These are phyloP conservation scores for Aspergillus tamarii DNA, from an alignment of 2,329 filamentous ascomycete species.

Conservation along the genomic window DNA sequence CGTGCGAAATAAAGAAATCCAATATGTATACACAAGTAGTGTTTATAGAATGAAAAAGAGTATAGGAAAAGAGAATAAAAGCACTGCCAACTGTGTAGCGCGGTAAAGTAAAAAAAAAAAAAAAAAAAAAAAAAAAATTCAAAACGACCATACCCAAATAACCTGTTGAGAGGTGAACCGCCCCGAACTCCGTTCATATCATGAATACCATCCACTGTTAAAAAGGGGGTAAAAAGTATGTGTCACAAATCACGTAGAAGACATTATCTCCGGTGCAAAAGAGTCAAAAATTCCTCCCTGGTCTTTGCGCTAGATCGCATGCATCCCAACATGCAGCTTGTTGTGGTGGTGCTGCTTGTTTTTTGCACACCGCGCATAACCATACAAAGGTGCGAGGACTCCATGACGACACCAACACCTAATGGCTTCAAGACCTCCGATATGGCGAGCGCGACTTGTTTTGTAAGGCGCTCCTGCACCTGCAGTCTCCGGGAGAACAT, in stretches of 20 bases:
- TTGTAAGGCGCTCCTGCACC: slow-evolving; percentile 94
- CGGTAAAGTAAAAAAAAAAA: too few species aligned
- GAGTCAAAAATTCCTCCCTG: slow-evolving; percentile 89
- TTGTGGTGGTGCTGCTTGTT: slow-evolving; percentile 82
- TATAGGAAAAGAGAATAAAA: slow-evolving; percentile 19
- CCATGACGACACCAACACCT: slow-evolving; percentile 96
- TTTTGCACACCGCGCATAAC: slow-evolving; percentile 99
- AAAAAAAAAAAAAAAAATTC: slow-evolving; percentile 13
- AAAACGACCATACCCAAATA: slow-evolving; percentile 29
- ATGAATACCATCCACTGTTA: slow-evolving; percentile 31
- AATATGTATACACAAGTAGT: slow-evolving; percentile 2
- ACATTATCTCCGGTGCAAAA: slow-evolving; percentile 62
- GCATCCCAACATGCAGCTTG: slow-evolving; percentile 95
- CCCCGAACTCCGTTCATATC: slow-evolving; percentile 38
- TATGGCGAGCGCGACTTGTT: slow-evolving; percentile 91
- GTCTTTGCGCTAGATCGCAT: slow-evolving; percentile 94
- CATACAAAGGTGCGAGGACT: slow-evolving; percentile 96
- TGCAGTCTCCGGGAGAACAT: slow-evolving; percentile 94
- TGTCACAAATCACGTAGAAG: slow-evolving; percentile 15
- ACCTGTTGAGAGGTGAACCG: slow-evolving; percentile 47
- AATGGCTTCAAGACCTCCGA: slow-evolving; percentile 91
- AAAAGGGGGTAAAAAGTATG: slow-evolving; percentile 24
- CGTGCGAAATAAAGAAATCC: background rate
- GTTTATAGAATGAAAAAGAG: background rate
- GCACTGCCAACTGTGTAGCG: background rate